Base-by-base conservation (phyloP, 352 stramenopile species). In the Globisporangium polare region DNA sequence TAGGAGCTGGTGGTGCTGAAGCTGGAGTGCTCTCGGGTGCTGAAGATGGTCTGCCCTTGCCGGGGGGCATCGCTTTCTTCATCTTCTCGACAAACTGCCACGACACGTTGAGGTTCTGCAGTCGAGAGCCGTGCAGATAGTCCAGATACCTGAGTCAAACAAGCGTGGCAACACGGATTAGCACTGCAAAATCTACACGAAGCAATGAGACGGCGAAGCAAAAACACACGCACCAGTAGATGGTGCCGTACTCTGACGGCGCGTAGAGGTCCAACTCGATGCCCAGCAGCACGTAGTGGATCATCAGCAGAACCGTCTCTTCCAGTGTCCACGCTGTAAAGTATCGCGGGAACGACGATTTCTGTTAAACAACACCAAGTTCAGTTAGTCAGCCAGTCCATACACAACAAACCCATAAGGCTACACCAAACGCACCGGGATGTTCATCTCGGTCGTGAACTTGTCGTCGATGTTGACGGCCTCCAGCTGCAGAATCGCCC, bases 1-100 rank as follows among this genome's bases (percentile, higher is more conserved):
- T 24, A 24, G 47, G 12, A 8, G 29, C 29, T 15, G 20, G n/a
- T 4, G 50, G 26, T 37, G n/a, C n/a, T n/a, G n/a, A n/a, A n/a
- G n/a, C n/a, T n/a, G 26, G 27, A 37, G 29, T 39, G 9, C 68
- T 29, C 13, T 54, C 53, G 17, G 53, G 17, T 9, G 50, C 64
- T 29, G 29, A 29, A 27, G 50, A 24, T 12, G 50, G 50, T 29
- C 50, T 24, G 20, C 20, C n/a, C 42, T 55, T 54, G 18, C 33
- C 18, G 17, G 37, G 26, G 0, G 66, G 75, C 71, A 83, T 74
- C n/a, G 92, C 75, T 60, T 88, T 69, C 26, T 86, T 86, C 77
- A 95, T 78, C 53, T 90, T 90, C 51, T 95, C 78, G 3, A 95
- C 72, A 60, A 95, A 93, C 33, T 73, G 76, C 82, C 86, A 92